phyloP scores from a whole-genome alignment of 768 basidiomycete genomes.

The Pulveroboletus frians region DNA sequence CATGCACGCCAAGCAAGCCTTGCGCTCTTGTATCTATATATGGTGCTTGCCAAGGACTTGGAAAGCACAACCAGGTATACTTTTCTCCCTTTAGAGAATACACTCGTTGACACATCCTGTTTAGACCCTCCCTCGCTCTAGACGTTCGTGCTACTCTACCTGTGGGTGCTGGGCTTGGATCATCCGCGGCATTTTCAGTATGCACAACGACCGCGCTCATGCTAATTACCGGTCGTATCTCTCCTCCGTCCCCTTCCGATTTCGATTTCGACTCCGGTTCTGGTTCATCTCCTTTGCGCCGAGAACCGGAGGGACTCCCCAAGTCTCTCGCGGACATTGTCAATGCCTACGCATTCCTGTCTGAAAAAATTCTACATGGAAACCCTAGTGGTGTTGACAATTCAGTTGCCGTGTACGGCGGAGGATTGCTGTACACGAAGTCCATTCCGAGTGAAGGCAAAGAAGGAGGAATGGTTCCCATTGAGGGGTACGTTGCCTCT shows the following conservation, averaged over 20 bases:
- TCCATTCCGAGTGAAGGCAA: slow-evolving; percentile 51
- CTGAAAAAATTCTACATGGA: slow-evolving; percentile 95
- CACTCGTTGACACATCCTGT: slow-evolving; percentile 11
- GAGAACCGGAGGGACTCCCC: slow-evolving; percentile 55
- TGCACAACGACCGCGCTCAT: slow-evolving; percentile 80
- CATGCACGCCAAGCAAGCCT: slow-evolving; percentile 47
- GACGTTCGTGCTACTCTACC: slow-evolving; percentile 84
- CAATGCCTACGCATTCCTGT: slow-evolving; percentile 90
- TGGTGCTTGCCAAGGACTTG: slow-evolving; percentile 51
- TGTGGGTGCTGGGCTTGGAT: slow-evolving; percentile 93
- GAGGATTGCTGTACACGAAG: slow-evolving; percentile 85
- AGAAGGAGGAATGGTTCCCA: slow-evolving; percentile 77
- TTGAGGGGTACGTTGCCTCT: slow-evolving; percentile 64
- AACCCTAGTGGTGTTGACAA: slow-evolving; percentile 98
- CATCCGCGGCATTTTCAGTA: slow-evolving; percentile 91
- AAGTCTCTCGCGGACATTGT: slow-evolving; percentile 66
- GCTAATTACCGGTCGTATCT: slow-evolving; percentile 67
- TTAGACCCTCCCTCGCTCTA: slow-evolving; percentile 74
- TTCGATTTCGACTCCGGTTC: neutral
- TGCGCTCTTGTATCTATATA: slow-evolving; percentile 92
- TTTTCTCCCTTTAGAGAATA: slow-evolving; percentile 14
- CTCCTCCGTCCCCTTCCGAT: slow-evolving; percentile 38
- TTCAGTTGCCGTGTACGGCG: slow-evolving; percentile 87
- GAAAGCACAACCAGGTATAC: slow-evolving; percentile 53
- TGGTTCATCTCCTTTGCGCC: slow-evolving; percentile 18